Base-by-base conservation (phyloP, 2,329 filamentous ascomycete genomes). In the Fusarium globosum region DNA sequence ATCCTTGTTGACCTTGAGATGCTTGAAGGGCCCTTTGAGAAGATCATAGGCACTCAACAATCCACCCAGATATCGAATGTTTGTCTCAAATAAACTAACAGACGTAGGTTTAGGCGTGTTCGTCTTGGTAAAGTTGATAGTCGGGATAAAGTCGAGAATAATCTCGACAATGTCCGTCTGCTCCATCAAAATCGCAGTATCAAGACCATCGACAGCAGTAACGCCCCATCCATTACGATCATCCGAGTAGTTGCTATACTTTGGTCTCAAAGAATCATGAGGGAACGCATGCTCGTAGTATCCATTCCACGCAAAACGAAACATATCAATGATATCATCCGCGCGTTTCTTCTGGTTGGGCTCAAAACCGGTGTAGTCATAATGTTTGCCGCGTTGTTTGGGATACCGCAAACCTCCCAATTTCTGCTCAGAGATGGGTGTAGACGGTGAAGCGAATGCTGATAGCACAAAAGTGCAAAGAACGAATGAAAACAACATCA, bases 21-120 rank as follows among this genome's bases (percentile, higher is more conserved):
- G 67, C 9, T 28, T 30, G 26, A 69, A 68, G 0, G 58, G 67
- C 45, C 86, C 83, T 14, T 80, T 78, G 69, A 85, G 86, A 42
- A 89, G 79, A 61, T 88, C 86, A 65, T 88, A 86, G 1, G 87
- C 86, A 6, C 85, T 79, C 18, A 89, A 73, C 10, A 89, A 80
- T 1, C 87, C 87, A n/a, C 87, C 87, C 0, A 89, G 80, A 71
- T 87, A 87, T 6, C 87, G 83, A 65, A 89, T 88, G 9, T 85
- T 89, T 0, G 87, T 90, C 77, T 89, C 88, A 64, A 89, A 89
- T 1, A 83, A 61, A 68, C 81, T 89, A 53, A 89, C 84, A 83
- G 83, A 82, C 1, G 43, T 60, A n/a, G 72, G 64, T 2, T 65
- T 2, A 15, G 58, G 58, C 8, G 62, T 55, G 7, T 65, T 64